Conservation (phyloP, 768 basidiomycete genomes). For the Hygrocybe coccinea region DNA sequence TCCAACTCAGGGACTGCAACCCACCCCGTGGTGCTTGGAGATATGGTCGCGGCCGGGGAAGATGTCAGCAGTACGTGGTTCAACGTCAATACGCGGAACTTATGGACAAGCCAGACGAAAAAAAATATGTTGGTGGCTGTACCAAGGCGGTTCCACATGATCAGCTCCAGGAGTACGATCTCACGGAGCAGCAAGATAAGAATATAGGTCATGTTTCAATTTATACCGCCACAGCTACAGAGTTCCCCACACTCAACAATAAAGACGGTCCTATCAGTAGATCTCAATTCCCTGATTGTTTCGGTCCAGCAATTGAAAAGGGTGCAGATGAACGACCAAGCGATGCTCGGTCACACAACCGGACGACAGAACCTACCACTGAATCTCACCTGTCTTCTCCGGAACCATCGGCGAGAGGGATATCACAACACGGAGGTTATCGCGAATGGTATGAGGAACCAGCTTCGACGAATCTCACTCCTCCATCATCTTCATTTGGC, state of each 20-base stretch:
- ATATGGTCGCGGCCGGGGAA: slow-evolving; percentile 42
- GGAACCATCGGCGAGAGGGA: slow-evolving; percentile 6
- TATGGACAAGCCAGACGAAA: slow-evolving; percentile 13
- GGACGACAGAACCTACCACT: background rate
- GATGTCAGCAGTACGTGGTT: slow-evolving; percentile 29
- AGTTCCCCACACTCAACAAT: slow-evolving; percentile 1
- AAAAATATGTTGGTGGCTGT: slow-evolving; percentile 5
- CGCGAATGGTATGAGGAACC: slow-evolving; percentile 45
- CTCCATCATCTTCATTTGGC: slow-evolving; percentile 32
- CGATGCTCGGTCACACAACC: background rate
- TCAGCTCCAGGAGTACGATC: background rate
- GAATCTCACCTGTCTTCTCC: background rate
- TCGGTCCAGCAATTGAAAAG: background rate
- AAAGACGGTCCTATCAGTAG: background rate
- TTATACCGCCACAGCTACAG: background rate
- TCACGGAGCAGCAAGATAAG: background rate
- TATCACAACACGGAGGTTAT: slow-evolving; percentile 30
- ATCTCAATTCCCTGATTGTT: background rate
- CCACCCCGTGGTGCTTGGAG: slow-evolving; percentile 50
- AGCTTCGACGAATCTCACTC: slow-evolving; percentile 34
- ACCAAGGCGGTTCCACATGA: slow-evolving; percentile 3
- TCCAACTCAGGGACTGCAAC: slow-evolving; percentile 68
- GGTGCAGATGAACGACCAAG: background rate
- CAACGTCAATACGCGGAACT: slow-evolving; percentile 28
- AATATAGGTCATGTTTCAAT: background rate